These are phyloP conservation scores for Tylopilus vinaceipallidus DNA, from an alignment of 768 basidiomycete species.

Conservation along the genomic window DNA sequence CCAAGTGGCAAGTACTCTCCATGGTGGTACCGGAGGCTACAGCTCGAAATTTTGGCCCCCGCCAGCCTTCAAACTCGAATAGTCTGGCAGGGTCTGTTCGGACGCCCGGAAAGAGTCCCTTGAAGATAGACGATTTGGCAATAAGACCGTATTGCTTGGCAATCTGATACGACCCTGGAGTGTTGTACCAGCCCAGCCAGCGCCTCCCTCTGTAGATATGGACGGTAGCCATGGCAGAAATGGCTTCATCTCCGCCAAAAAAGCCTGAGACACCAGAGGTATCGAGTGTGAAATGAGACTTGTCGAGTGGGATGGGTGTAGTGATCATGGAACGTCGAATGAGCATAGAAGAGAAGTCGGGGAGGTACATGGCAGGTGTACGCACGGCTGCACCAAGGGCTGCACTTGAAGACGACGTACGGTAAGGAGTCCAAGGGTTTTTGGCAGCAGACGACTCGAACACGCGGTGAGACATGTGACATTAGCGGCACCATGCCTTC, in stretches of 20 bases:
- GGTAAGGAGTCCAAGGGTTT: too few species aligned
- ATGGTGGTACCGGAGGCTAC: not conserved
- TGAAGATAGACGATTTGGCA: slow-evolving; percentile 4
- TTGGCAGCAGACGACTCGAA: too few species aligned
- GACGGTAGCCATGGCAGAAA: slow-evolving; percentile 29
- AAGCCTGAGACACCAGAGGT: too few species aligned
- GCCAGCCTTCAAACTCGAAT: not conserved
- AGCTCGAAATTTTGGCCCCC: slow-evolving; percentile 4
- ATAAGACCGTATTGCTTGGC: slow-evolving; percentile 23
- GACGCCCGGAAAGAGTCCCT: slow-evolving; percentile 1
- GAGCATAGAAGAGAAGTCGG: not conserved
- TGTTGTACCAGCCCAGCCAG: slow-evolving; percentile 35
- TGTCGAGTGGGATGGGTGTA: not conserved
- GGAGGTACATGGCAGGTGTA: slow-evolving; percentile 2
- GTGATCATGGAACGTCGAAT: not conserved
- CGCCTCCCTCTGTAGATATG: slow-evolving; percentile 23
- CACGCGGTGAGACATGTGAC: too few species aligned
- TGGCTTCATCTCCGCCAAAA: slow-evolving; percentile 30
- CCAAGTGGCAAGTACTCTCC: slow-evolving; percentile 4
- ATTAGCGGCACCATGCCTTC: too few species aligned
- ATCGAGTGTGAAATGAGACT: too few species aligned
- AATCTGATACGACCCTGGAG: slow-evolving; percentile 29
- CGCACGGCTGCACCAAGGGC: too few species aligned
- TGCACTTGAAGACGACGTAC: too few species aligned
- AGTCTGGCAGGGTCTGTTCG: slow-evolving; percentile 8